Evolutionary conservation across 805 yeast species (phyloP).

Genomic region (Hanseniaspora occidentalis): DNA sequence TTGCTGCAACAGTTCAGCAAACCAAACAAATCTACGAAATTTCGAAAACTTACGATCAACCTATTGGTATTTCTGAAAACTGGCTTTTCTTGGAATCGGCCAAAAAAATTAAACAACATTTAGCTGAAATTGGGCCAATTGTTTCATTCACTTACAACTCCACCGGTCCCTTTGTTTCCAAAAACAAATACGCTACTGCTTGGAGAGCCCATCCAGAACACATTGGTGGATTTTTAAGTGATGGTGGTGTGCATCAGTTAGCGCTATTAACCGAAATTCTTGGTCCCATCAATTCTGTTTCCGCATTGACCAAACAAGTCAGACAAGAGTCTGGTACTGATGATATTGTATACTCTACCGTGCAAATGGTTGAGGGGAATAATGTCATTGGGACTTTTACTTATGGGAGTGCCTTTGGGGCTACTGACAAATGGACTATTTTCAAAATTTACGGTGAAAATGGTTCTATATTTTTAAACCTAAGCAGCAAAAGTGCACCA

Average conservation of each 20-base stretch:
- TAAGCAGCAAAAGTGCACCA: conserved; percentile 33
- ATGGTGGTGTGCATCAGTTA: conserved; percentile 94
- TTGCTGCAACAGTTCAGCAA: conserved; percentile 73
- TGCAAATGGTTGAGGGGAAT: conserved; percentile 40
- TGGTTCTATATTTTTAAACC: conserved; percentile 63
- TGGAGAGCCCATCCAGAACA: conserved; percentile 92
- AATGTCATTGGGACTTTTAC: conserved; percentile 70
- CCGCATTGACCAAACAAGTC: conserved; percentile 69
- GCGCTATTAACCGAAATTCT: conserved; percentile 74
- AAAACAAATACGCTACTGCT: conserved; percentile 53
- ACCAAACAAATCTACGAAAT: conserved; percentile 70
- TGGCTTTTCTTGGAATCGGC: conserved; percentile 68
- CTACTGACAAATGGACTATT: conserved; percentile 52
- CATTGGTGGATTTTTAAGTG: conserved; percentile 84
- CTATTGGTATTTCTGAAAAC: conserved; percentile 73
- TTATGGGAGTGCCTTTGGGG: conserved; percentile 80
- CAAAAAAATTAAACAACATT: conserved; percentile 36
- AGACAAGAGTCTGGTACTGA: conserved; percentile 69
- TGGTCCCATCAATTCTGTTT: conserved; percentile 58
- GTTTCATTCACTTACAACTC: conserved; percentile 60
- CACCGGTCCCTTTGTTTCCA: conserved; percentile 56
- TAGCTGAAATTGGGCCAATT: conserved; percentile 61
- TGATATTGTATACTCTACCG: conserved; percentile 65
- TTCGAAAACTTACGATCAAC: conserved; percentile 43
- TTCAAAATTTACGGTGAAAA: conserved; percentile 67